Percentiles rank a stretch among this genome's conserved stretches.
Conservation (phyloP, 1,284 basidiomycete genomes). For the Ganoderma meredithae region DNA sequence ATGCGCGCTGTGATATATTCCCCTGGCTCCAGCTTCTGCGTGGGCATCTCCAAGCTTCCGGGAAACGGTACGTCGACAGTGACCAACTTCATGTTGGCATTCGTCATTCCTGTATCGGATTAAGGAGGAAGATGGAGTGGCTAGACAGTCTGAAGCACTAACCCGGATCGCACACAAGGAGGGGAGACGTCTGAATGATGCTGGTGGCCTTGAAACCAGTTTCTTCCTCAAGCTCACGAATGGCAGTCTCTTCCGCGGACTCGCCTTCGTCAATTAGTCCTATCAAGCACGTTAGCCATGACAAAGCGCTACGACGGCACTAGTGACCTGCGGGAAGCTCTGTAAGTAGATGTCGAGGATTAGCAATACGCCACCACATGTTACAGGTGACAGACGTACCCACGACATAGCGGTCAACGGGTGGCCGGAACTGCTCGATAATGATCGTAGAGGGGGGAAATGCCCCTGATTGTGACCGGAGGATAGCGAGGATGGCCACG, state of each 20-base stretch:
- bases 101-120: slow-evolving; percentile 73
- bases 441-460: slow-evolving; percentile 81
- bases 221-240: slow-evolving; percentile 91
- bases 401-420: slow-evolving; percentile 76
- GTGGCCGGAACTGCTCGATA: slow-evolving; percentile 89
- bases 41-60: slow-evolving; percentile 64
- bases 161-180: slow-evolving; percentile 84
- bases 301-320: no score
- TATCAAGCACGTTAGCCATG: slow-evolving; percentile 34
- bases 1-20: slow-evolving; percentile 83
- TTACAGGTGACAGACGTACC: slow-evolving; percentile 53
- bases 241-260: slow-evolving; percentile 77
- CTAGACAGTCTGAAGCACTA: slow-evolving; percentile 40
- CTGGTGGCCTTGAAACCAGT: slow-evolving; percentile 81
- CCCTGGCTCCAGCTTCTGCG: slow-evolving; percentile 78
- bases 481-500: slow-evolving; percentile 83
- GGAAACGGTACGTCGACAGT: slow-evolving; percentile 68
- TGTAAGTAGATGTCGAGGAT: slow-evolving; percentile 40
- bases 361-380: neutral
- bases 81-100: slow-evolving; percentile 83
- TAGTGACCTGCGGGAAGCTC: slow-evolving; percentile 82
- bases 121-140: neutral
- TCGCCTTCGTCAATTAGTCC: slow-evolving; percentile 87
- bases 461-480: slow-evolving; percentile 73
- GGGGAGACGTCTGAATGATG: slow-evolving; percentile 71